Base-by-base conservation (phyloP, 306 rosid species). In the Vicia faba region DNA sequence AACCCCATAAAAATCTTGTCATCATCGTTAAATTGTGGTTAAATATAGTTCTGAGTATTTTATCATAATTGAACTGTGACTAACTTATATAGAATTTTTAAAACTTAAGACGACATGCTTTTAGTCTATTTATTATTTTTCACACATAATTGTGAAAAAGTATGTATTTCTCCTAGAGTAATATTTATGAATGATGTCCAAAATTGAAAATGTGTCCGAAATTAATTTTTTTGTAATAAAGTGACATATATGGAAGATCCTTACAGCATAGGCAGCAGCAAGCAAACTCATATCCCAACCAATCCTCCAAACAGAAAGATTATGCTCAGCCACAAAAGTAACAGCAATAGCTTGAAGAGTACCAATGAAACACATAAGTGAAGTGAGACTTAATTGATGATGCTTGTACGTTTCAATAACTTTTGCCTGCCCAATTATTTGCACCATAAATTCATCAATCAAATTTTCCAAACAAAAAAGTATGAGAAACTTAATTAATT, bases 261-360 rank as follows among this genome's bases (percentile, higher is more conserved):
- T 81, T 87, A 92, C 98, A 77, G 96, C 98, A 82, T 89, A 92
- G 54, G 97, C 96, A 45, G 98, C 96, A 18, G 98, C 97, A 61
- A 88, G 93, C 55, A 92, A 86, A 66, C 80, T 92, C 96, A 88
- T 88, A 64, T 93, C 99, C 84, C 92, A 82, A 7, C 96, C 99
- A 75, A 93, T 78, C 70, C 73, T 88, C 99, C 99, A 93, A 3
- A 76, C 96, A 23, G 90, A 82, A 59, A 81, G 56, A 53, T 90
- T 58, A 79, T 86, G 97, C 28, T 93, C 99, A 61, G 64, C 61
- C 2, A 85, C 96, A 63, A 93, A 79, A 49, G 99, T 86, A 61
- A 90, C 99, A 35, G 88, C 95, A 75, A 82, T 23, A 10, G 99
- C 97, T 62, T 93, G 99, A 39, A 93, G 66, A 36, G 99, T 88